Evolutionary conservation across 1,284 basidiomycete species (phyloP).

Genomic region (Pseudozyma hubeiensis): DNA sequence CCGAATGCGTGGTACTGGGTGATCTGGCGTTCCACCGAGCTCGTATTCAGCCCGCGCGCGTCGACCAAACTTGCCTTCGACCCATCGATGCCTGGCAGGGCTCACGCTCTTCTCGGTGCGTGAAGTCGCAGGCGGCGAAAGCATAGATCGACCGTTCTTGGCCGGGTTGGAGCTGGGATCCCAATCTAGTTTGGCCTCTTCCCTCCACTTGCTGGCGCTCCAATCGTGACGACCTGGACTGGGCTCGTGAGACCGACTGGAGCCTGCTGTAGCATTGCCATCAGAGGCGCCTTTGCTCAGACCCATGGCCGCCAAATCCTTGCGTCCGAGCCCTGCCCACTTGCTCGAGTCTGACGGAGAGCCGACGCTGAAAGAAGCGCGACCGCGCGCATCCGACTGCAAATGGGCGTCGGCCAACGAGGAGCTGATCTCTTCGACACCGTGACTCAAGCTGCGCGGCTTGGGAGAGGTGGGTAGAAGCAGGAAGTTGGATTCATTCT

Average conservation of each 20-base stretch:
- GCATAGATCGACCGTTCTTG: slow-evolving; percentile 5
- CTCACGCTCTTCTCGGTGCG: slow-evolving; percentile 25
- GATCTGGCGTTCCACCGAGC: slow-evolving; percentile 67
- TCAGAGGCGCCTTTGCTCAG: slow-evolving; percentile 20
- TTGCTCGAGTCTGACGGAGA: slow-evolving; percentile 14
- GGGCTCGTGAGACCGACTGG: slow-evolving; percentile 28
- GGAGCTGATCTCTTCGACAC: slow-evolving; percentile 12
- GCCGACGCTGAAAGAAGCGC: slow-evolving; percentile 21
- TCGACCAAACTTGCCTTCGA: slow-evolving; percentile 62
- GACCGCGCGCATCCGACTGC: slow-evolving; percentile 11
- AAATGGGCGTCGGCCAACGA: slow-evolving; percentile 14
- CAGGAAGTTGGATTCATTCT: slow-evolving; percentile 10
- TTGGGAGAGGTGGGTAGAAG: slow-evolving; percentile 21
- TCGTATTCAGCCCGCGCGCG: slow-evolving; percentile 69
- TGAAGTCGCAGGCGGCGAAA: slow-evolving; percentile 10
- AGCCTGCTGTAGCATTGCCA: neutral
- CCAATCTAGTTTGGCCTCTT: slow-evolving; percentile 47
- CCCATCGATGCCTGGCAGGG: slow-evolving; percentile 53
- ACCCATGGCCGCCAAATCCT: slow-evolving; percentile 55
- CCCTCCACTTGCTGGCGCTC: slow-evolving; percentile 44
- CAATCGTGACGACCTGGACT: slow-evolving; percentile 44
- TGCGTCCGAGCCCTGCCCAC: slow-evolving; percentile 54
- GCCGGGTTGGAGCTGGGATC: slow-evolving; percentile 26
- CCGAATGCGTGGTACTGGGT: slow-evolving; percentile 68
- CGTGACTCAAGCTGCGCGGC: slow-evolving; percentile 34